A percentile compares a stretch with the other conserved stretches of the same genome.
phyloP scores from a whole-genome alignment of 2,329 filamentous ascomycete genomes.

The Geosmithia morbida region DNA sequence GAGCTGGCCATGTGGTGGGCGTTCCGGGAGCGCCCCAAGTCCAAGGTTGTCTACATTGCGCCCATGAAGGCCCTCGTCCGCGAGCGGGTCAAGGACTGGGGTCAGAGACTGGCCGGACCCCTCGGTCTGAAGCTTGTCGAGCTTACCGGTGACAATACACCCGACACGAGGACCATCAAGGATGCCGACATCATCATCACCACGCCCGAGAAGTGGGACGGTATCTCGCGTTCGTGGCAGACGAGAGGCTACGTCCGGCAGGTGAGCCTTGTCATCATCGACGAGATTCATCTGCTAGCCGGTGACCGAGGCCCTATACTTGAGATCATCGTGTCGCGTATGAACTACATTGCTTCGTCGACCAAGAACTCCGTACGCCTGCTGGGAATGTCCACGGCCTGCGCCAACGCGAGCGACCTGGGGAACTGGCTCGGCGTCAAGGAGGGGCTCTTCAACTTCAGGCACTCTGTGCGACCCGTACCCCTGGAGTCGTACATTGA shows the following conservation, averaged over 20 bases:
- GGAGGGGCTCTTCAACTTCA: slow-evolving; percentile 90
- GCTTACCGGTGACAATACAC: slow-evolving; percentile 92
- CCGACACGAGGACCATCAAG: slow-evolving; percentile 87
- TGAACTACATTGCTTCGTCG: slow-evolving; percentile 98
- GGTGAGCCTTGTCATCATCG: slow-evolving; percentile 92
- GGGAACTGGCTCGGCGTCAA: slow-evolving; percentile 97
- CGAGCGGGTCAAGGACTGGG: slow-evolving; percentile 93
- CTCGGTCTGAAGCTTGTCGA: slow-evolving; percentile 88
- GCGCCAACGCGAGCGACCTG: slow-evolving; percentile 86
- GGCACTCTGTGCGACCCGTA: slow-evolving; percentile 91
- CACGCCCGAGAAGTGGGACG: slow-evolving; percentile 99
- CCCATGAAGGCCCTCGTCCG: slow-evolving; percentile 98
- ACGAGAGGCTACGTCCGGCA: slow-evolving; percentile 91
- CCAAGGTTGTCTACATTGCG: slow-evolving; percentile 96
- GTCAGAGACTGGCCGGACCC: slow-evolving; percentile 61
- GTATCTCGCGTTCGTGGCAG: slow-evolving; percentile 97
- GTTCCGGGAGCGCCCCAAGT: slow-evolving; percentile 84
- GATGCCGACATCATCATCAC: slow-evolving; percentile 97
- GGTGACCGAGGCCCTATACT: slow-evolving; percentile 94
- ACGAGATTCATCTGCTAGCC: slow-evolving; percentile 95
- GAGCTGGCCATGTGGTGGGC: slow-evolving; percentile 99
- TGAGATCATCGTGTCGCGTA: slow-evolving; percentile 85
- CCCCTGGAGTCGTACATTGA: slow-evolving; percentile 95
- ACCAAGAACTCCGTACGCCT: slow-evolving; percentile 80
- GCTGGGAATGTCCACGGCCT: slow-evolving; percentile 98